phyloP scores from a whole-genome alignment of 768 basidiomycete species.

The Leucocoprinus birnbaumii region DNA sequence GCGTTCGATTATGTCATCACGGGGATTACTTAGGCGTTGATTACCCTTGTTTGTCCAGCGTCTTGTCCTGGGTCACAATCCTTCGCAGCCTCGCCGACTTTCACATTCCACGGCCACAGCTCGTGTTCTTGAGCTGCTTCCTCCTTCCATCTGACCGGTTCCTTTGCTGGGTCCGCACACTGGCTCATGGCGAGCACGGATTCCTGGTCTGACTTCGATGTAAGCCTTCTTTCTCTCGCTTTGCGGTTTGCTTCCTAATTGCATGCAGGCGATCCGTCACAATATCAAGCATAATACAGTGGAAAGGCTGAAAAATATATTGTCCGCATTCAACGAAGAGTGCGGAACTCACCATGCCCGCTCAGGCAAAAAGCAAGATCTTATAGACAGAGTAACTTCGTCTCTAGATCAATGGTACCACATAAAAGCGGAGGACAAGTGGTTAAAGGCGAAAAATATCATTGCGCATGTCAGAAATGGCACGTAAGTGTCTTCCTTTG shows the following conservation, averaged over 20 bases:
- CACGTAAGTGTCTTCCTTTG: constrained; percentile 47
- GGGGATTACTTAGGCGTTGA: not conserved
- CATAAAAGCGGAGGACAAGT: constrained; percentile 57
- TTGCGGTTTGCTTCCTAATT: constrained; percentile 16
- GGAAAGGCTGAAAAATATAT: constrained; percentile 81
- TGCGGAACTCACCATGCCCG: constrained; percentile 66
- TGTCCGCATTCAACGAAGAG: constrained; percentile 76
- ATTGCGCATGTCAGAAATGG: constrained; percentile 67
- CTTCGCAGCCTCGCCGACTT: constrained; percentile 8
- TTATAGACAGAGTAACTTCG: constrained; percentile 70
- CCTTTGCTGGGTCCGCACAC: constrained; percentile 7
- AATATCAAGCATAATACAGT: constrained; percentile 77
- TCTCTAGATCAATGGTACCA: constrained; percentile 61
- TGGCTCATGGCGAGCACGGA: constrained; percentile 56
- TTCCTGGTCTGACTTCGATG: constrained; percentile 75
- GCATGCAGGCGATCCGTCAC: constrained; percentile 60
- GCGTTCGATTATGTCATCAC: constrained; percentile 12
- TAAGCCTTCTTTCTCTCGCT: constrained; percentile 28
- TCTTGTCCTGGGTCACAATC: constrained; percentile 10
- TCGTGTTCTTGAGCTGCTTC: constrained; percentile 1
- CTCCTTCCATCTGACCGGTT: constrained; percentile 5
- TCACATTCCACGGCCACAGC: constrained; percentile 12
- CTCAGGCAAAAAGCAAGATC: constrained; percentile 84
- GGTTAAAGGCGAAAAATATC: constrained; percentile 66
- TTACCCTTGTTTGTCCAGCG: constrained; percentile 20